Conservation (phyloP, 345 rosid species). For the Gossypium bickii region DNA sequence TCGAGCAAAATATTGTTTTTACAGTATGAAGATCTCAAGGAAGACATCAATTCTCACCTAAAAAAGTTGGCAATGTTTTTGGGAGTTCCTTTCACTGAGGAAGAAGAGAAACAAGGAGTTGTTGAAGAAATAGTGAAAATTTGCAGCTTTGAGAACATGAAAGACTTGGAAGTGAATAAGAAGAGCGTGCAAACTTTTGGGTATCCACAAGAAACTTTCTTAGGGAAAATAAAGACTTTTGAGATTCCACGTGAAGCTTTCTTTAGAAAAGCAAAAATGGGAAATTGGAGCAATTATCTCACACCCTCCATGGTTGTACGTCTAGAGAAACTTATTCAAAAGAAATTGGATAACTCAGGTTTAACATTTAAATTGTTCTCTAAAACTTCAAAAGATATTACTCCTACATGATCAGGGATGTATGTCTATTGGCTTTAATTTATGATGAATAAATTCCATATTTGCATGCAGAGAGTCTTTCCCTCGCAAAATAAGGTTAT, state of each 20-base stretch:
- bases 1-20: constrained; percentile 38
- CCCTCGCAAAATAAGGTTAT: no score
- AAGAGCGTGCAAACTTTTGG: no score
- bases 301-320: constrained; percentile 30
- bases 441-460: neutral
- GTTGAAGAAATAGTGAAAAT: constrained; percentile 21
- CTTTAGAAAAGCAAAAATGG: constrained; percentile 43
- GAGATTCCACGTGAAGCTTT: constrained; percentile 8
- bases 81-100: constrained; percentile 33
- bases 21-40: constrained; percentile 24
- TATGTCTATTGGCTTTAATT: neutral
- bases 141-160: constrained; percentile 35
- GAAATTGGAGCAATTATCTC: constrained; percentile 41
- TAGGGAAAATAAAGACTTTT: no score
- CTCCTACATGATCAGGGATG: neutral
- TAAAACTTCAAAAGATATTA: neutral
- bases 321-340: constrained; percentile 29
- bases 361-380: constrained; percentile 27
- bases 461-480: neutral
- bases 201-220: no score
- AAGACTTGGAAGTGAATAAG: no score
- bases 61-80: constrained; percentile 38
- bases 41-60: neutral
- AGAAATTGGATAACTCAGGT: constrained; percentile 44
- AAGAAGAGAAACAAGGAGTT: no score